Evolutionary conservation across 2,329 filamentous ascomycete genomes (phyloP), one percentile per base, ranked within the genome.

Genomic region (Xylariaceae sp.): DNA sequence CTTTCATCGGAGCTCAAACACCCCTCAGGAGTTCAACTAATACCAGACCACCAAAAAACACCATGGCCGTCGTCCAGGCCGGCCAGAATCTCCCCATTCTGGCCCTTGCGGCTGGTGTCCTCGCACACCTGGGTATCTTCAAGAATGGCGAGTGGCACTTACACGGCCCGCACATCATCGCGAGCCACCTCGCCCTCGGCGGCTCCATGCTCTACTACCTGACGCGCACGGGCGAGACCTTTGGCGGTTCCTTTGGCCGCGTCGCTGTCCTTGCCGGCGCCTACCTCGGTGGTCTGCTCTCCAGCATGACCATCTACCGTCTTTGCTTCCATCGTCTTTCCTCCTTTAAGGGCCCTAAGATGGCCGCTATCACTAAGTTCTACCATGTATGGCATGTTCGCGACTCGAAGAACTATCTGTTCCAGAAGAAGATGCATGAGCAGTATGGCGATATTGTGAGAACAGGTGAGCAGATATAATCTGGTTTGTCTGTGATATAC

Each of bases 301-400:
- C 57, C 6, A 67, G 65, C 58, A 66, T 69, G 45, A 64, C 64
- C 15, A 51, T 72, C 52, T 73, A 73, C 52, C 68, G 72, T 23
- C 66, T 75, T 9, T 73, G 67, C 57, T 66, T 74, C 10, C 70
- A 71, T 54, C 72, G 72, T 13, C 58, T 74, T 34, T 64, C 67
- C 5, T 53, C 63, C 2, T 72, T 74, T 48, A 71, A 67, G 1
- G 73, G 73, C 5, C 72, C 72, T 4, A 71, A 62, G 17, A 56
- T 70, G 1, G 72, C 72, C 11, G 72, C 71, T 2, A 61, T 71
- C 30, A 70, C 66, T 1, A 67, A 67, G 48, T 49, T 66, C 9
- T 67, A 63, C 62, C 64, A 66, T 37, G 58, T 66, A 9, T 67
- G 61, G 61, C 57, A 67, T 8, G 59, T 66, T 34, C 60, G 61